These are phyloP conservation scores for Aulographum hederae DNA, from an alignment of 2,329 filamentous ascomycete genomes.

Conservation along the genomic window DNA sequence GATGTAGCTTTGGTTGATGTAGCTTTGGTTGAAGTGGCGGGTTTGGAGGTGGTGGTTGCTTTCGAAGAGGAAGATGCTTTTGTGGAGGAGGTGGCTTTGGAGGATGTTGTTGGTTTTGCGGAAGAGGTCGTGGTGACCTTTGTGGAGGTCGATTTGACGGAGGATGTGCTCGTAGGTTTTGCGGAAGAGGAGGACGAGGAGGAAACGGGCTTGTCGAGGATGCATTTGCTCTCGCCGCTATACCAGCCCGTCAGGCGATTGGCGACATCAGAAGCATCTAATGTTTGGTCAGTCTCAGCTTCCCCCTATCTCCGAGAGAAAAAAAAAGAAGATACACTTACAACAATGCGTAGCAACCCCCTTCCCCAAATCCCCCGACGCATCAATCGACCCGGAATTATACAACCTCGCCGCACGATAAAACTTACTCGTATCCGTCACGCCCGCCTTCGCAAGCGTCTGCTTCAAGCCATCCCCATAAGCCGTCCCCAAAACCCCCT, in stretches of 20 bases:
- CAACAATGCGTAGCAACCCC: slow-evolving; percentile 31
- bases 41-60: not conserved
- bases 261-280: slow-evolving; percentile 32
- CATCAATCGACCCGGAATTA: slow-evolving; percentile 27
- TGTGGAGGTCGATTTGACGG: not conserved
- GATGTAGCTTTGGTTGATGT: not conserved
- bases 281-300: no score
- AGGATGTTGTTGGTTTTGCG: not conserved
- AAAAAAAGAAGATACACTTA: no score
- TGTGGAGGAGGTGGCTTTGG: not conserved
- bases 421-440: slow-evolving; percentile 18
- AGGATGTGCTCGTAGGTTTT: not conserved
- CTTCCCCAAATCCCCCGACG: slow-evolving; percentile 18
- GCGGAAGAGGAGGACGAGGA: not conserved
- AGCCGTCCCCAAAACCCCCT: slow-evolving; percentile 24
- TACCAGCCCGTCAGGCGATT: slow-evolving; percentile 16
- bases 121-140: not conserved
- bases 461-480: slow-evolving; percentile 25
- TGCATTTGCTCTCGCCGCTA: slow-evolving; percentile 4
- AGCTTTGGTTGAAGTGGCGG: not conserved
- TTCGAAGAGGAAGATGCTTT: not conserved
- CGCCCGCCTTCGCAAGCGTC: slow-evolving; percentile 14
- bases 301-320: no score
- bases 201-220: slow-evolving; percentile 1
- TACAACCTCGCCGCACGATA: slow-evolving; percentile 31